A percentile compares a stretch with the other conserved stretches of the same genome.
These are phyloP conservation scores for Cladosporium sp. DNA, from an alignment of 2,329 filamentous ascomycete genomes.

Conservation along the genomic window DNA sequence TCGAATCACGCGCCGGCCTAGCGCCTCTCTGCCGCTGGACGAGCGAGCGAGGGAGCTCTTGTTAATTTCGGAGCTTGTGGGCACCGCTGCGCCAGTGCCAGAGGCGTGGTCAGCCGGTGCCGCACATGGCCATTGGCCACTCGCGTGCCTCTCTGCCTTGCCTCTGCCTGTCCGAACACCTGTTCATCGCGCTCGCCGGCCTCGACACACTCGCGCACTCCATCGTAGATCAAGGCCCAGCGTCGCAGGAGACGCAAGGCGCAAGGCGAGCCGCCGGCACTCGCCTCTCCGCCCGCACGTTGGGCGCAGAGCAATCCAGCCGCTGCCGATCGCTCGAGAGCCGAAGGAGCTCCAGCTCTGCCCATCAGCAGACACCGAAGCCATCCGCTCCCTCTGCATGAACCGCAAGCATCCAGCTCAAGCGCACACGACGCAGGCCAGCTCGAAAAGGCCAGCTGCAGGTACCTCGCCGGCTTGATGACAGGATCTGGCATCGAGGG, in stretches of 20 bases:
- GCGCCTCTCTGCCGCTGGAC: constrained; percentile 8
- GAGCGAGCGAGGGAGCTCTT: constrained; percentile 2
- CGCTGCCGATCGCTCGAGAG: constrained; percentile 1
- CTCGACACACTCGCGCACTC: background rate
- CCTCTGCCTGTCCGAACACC: constrained; percentile 3
- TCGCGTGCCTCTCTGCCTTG: constrained; percentile 1
- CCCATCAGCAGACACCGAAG: constrained; percentile 10
- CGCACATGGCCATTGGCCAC: constrained; percentile 9
- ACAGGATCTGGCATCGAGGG: constrained; percentile 6
- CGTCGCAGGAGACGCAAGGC: background rate
- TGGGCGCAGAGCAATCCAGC: constrained; percentile 6
- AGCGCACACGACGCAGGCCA: constrained; percentile 7
- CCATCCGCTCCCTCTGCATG: constrained; percentile 4
- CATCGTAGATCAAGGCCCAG: background rate
- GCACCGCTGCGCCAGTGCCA: constrained; percentile 8
- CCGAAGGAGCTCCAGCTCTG: constrained; percentile 6
- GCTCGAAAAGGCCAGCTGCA: constrained; percentile 10
- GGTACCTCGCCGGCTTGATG: constrained; percentile 9
- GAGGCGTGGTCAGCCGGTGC: background rate
- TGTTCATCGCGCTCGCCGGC: background rate
- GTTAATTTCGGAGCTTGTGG: constrained; percentile 12
- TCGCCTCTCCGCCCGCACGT: background rate
- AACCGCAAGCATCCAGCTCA: constrained; percentile 2
- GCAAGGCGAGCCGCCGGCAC: background rate
- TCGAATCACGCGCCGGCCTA: constrained; percentile 10